A percentile compares a stretch with the other conserved stretches of the same genome.
Conservation (phyloP, 176 grass and related monocot genomes). For the Phoenix roebelenii region DNA sequence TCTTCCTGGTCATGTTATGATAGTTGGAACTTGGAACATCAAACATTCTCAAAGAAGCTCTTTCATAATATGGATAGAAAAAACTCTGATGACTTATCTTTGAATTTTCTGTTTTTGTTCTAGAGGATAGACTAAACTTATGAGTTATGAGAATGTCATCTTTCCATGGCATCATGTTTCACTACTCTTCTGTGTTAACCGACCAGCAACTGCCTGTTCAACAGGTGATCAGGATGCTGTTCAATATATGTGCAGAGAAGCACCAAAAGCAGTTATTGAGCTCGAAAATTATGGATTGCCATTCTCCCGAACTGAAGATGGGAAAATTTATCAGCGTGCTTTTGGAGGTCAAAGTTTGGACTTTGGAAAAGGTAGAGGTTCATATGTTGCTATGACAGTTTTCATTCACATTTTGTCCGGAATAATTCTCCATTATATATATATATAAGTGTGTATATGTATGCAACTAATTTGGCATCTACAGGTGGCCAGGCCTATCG, state of each 20-base stretch:
- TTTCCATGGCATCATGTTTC: not conserved
- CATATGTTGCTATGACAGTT: too few relatives aligned
- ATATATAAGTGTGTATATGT: too few relatives aligned
- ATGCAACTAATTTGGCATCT: not conserved
- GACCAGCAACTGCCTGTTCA: not conserved
- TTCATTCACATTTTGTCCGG: too few relatives aligned
- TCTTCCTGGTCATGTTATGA: constrained; percentile 1
- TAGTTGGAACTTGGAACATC: too few relatives aligned
- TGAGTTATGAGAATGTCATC: too few relatives aligned
- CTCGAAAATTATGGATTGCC: constrained; percentile 98
- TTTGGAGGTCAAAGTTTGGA: constrained; percentile 99
- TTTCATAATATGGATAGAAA: too few relatives aligned
- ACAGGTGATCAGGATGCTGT: constrained; percentile 96
- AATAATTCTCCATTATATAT: too few relatives aligned
- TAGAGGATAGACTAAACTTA: too few relatives aligned
- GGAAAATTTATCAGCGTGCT: constrained; percentile 92
- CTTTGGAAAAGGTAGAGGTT: constrained; percentile 75
- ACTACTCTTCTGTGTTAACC: not conserved
- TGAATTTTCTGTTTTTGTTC: too few relatives aligned
- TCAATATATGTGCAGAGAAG: constrained; percentile 99
- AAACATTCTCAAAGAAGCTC: too few relatives aligned
- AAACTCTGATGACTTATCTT: too few relatives aligned
- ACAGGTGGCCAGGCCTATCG: constrained; percentile 87
- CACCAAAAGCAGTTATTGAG: constrained; percentile 99
- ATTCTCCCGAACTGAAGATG: constrained; percentile 98